Base-by-base conservation (phyloP, 2,329 filamentous ascomycete species). In the Trichocomaceae sp. region DNA sequence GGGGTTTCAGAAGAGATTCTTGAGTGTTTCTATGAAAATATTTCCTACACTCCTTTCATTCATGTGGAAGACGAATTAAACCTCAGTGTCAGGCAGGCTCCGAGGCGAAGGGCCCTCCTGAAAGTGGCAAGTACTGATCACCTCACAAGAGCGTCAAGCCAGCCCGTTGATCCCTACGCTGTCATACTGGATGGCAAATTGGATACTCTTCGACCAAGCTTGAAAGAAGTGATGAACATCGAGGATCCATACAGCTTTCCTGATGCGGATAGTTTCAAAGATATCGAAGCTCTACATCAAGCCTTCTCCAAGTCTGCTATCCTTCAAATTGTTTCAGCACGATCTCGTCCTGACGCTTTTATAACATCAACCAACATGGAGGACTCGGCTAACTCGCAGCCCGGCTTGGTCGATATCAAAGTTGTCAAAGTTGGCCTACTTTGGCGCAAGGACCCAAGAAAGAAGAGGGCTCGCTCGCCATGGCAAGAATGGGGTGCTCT, bases 401-500 rank as follows among this genome's bases (percentile, higher is more conserved):
- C 90, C 2, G 93, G 93, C 12, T 87, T 99, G 56, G 92, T 99
- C 10, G 92, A 97, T 70, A 95, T 99, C 67, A 96, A 96, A 63
- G 87, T 97, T 46, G 96, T 92, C 45, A 99, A 97, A 70, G 91
- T 99, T 49, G 93, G 93, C 3, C 76, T 96, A 1, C 70, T 99
- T 31, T 99, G 93, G 93, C 84, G 93, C 45, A 99, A 99, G 68
- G 90, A 96, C 60, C 76, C 81, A 1, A 96, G 95, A 74, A 96
- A 92, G 73, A 92, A 93, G 74, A 95, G 95, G 71, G 87, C 90
- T 0, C 83, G 92, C 44, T 96, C 92, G 10, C 92, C 93, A 1
- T 99, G 93, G 93, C 92, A 96, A 67, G 93, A 99, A 78, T 99
- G 93, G 93, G 93, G 93, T 51, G 93, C 90, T 22, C 87, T 99